Conservation (phyloP, 345 rosid species). For the Geranium rotundifolium region DNA sequence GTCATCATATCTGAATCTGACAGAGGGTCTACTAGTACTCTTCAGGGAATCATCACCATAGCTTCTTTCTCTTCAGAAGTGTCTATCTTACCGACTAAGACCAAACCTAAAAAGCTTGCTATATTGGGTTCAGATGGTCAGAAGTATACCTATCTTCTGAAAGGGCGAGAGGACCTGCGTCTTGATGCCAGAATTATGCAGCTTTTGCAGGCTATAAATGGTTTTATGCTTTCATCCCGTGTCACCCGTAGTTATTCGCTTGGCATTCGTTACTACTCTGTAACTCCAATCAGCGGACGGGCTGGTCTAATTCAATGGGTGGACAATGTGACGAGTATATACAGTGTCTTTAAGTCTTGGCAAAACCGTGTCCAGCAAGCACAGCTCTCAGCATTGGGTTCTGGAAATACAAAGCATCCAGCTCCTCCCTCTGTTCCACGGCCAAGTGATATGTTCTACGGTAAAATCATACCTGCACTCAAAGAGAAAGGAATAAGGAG, state of each 20-base stretch:
- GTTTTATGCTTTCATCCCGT: constrained; percentile 48
- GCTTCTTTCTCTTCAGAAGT: constrained; percentile 66
- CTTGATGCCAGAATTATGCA: constrained; percentile 99
- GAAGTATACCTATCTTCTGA: constrained; percentile 66
- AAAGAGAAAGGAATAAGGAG: constrained; percentile 90
- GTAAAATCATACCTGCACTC: constrained; percentile 92
- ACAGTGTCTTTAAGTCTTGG: constrained; percentile 80
- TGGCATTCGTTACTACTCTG: constrained; percentile 71
- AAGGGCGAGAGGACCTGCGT: constrained; percentile 93
- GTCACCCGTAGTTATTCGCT: constrained; percentile 37
- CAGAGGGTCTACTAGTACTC: constrained; percentile 25
- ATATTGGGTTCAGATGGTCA: constrained; percentile 87
- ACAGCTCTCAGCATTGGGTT: constrained; percentile 40
- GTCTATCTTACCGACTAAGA: constrained; percentile 72
- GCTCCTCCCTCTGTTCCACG: constrained; percentile 74
- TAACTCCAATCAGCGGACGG: constrained; percentile 87
- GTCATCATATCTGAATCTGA: constrained; percentile 41
- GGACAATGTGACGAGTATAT: constrained; percentile 74
- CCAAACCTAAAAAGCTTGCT: constrained; percentile 84
- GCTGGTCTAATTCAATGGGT: constrained; percentile 97
- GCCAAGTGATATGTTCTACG: constrained; percentile 96
- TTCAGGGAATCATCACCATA: constrained; percentile 57
- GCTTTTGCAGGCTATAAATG: constrained; percentile 76
- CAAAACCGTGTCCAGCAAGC: constrained; percentile 71
- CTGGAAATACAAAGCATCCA: constrained; percentile 39